Conservation (phyloP, 495 filamentous ascomycete genomes). For the Emericellopsis terricola region DNA sequence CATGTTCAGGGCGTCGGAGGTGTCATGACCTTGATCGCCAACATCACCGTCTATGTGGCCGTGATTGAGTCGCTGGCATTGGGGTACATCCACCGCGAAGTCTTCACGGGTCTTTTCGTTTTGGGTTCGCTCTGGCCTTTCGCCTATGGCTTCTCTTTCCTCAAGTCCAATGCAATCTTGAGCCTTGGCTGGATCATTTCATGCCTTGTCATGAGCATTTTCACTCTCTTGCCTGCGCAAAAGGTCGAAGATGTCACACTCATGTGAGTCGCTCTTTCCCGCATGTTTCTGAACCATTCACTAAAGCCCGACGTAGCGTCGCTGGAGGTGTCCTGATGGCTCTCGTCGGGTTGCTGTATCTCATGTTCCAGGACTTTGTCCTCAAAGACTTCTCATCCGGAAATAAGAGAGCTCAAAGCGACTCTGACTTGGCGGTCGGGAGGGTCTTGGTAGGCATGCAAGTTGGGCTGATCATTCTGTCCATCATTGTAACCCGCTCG, state of each 20-base stretch:
- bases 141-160: constrained; percentile 53
- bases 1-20: constrained; percentile 41
- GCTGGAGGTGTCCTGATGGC: constrained; percentile 67
- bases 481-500: constrained; percentile 72
- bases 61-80: constrained; percentile 60
- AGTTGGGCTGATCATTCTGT: constrained; percentile 58
- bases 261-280: constrained; percentile 55
- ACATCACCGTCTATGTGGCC: constrained; percentile 45
- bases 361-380: constrained; percentile 63
- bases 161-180: constrained; percentile 43
- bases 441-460: constrained; percentile 27
- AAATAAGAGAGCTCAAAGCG: constrained; percentile 9
- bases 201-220: constrained; percentile 71
- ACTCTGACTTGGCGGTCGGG: constrained; percentile 12
- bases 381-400: constrained; percentile 22
- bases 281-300: constrained; percentile 14
- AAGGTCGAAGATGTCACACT: constrained; percentile 63
- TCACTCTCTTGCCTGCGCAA: constrained; percentile 73
- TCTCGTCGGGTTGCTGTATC: constrained; percentile 57
- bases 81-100: constrained; percentile 81
- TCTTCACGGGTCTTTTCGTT: constrained; percentile 68
- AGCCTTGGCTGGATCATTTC: constrained; percentile 55
- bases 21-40: constrained; percentile 38
- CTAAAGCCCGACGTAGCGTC: constrained; percentile 28
- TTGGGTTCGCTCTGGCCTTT: constrained; percentile 62